Evolutionary conservation across 495 filamentous ascomycete genomes (phyloP).

Genomic region (Schizothecium vesticola): DNA sequence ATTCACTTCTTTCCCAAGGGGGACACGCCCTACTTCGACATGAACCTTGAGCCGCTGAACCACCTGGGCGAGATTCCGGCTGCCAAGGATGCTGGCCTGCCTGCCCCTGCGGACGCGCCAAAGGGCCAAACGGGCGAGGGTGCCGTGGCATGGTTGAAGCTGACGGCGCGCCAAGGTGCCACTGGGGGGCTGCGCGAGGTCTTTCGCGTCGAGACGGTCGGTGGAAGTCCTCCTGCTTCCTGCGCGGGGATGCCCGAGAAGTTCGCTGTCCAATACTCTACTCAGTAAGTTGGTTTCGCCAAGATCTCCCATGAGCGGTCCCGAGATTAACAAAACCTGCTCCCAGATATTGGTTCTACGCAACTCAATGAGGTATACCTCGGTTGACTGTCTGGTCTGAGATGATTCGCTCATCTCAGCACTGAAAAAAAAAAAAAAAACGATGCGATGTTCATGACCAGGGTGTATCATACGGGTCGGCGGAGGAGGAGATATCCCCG

Average conservation of each 20-base stretch:
- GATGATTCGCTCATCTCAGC: not conserved
- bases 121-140: slow-evolving; percentile 46
- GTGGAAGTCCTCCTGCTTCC: slow-evolving; percentile 68
- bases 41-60: slow-evolving; percentile 41
- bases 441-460: not conserved
- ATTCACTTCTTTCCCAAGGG: slow-evolving; percentile 70
- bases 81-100: slow-evolving; percentile 47
- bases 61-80: slow-evolving; percentile 58
- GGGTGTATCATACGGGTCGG: not conserved
- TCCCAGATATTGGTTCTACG: slow-evolving; percentile 40
- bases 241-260: slow-evolving; percentile 58
- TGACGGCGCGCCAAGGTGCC: slow-evolving; percentile 48
- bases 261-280: slow-evolving; percentile 75
- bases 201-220: slow-evolving; percentile 82
- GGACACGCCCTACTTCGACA: slow-evolving; percentile 74
- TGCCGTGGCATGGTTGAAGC: slow-evolving; percentile 70
- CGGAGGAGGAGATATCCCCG: not conserved
- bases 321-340: slow-evolving; percentile 5
- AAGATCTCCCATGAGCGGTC: not conserved
- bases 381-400: not conserved
- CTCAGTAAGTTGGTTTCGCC: slow-evolving; percentile 60
- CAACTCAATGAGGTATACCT: slow-evolving; percentile 12
- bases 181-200: slow-evolving; percentile 63
- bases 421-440: not conserved
- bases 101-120: slow-evolving; percentile 55